Conservation (phyloP, 768 basidiomycete species). For the Mycena albidolilacea region DNA sequence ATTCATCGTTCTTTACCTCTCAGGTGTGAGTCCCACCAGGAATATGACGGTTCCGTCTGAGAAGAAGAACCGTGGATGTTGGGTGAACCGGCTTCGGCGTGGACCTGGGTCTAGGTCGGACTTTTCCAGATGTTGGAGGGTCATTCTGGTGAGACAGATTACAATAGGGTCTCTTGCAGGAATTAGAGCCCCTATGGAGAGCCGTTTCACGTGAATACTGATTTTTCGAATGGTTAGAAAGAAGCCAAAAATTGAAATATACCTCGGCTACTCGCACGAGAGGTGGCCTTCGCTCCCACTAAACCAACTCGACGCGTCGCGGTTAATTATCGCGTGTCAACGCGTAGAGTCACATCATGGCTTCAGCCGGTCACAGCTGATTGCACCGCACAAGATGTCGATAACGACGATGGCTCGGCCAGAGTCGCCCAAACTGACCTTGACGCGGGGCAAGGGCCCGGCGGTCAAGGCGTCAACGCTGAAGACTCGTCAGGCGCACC, state of each 20-base stretch:
- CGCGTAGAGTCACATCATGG: constrained; percentile 25
- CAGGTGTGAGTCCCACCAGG: constrained; percentile 32
- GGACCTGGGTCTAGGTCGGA: not conserved
- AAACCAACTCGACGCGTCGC: constrained; percentile 15
- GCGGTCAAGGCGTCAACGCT: constrained; percentile 20
- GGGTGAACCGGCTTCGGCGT: constrained; percentile 14
- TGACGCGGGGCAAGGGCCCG: constrained; percentile 19
- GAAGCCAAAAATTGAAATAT: not conserved
- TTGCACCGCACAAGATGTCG: constrained; percentile 14
- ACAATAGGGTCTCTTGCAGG: too few relatives aligned
- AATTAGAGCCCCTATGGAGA: too few relatives aligned
- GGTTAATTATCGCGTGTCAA: not conserved
- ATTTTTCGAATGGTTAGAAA: not conserved
- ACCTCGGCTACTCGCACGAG: too few relatives aligned
- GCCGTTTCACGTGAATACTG: too few relatives aligned
- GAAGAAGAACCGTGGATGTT: constrained; percentile 47
- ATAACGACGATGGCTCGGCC: constrained; percentile 34
- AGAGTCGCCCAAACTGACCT: constrained; percentile 30
- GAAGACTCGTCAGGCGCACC: constrained; percentile 33
- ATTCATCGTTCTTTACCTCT: not conserved
- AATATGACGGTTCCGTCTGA: constrained; percentile 45
- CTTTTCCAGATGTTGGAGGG: constrained; percentile 18
- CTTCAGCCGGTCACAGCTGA: constrained; percentile 12
- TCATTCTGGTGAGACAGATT: not conserved
- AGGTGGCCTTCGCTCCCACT: too few relatives aligned